Percentiles rank a stretch among this genome's conserved stretches.
These are phyloP conservation scores for Aspergillus sergii DNA, from an alignment of 2,329 filamentous ascomycete genomes.

Conservation along the genomic window DNA sequence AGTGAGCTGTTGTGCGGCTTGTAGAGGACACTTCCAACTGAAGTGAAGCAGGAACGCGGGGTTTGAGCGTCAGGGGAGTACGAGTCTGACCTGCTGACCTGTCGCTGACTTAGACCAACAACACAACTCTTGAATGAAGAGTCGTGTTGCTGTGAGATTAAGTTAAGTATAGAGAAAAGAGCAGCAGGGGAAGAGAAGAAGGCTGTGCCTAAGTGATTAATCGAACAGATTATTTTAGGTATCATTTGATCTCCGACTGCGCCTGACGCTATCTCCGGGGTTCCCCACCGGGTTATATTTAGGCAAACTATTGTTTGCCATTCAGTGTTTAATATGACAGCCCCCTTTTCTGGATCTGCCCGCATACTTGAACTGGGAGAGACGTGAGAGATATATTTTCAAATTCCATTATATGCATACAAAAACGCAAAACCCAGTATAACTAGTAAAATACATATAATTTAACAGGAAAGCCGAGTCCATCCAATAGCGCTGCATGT, in stretches of 20 bases:
- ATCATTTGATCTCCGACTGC: conserved; percentile 4
- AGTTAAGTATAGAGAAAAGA: background rate
- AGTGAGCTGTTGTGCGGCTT: background rate
- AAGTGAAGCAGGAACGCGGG: conserved; percentile 1
- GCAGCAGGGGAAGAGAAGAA: background rate
- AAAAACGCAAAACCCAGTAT: conserved; percentile 25
- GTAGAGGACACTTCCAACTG: conserved; percentile 1
- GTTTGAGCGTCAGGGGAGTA: background rate
- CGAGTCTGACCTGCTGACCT: background rate
- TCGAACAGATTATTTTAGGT: background rate
- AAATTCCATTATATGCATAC: conserved; percentile 40
- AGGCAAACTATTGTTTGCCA: background rate
- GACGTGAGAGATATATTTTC: conserved; percentile 2
- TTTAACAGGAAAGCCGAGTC: conserved; percentile 20
- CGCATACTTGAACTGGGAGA: background rate
- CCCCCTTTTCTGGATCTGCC: conserved; percentile 12
- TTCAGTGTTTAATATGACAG: conserved; percentile 5
- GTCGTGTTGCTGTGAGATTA: background rate
- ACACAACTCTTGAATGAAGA: background rate
- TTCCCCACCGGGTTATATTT: conserved; percentile 3
- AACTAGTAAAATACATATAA: conserved; percentile 36
- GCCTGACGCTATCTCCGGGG: background rate
- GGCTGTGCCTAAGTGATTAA: conserved; percentile 2
- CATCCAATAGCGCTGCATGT: conserved; percentile 27
- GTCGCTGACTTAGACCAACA: background rate